Conservation (phyloP, 2,329 filamentous ascomycete species). For the Ceratocystis cacaofunesta region DNA sequence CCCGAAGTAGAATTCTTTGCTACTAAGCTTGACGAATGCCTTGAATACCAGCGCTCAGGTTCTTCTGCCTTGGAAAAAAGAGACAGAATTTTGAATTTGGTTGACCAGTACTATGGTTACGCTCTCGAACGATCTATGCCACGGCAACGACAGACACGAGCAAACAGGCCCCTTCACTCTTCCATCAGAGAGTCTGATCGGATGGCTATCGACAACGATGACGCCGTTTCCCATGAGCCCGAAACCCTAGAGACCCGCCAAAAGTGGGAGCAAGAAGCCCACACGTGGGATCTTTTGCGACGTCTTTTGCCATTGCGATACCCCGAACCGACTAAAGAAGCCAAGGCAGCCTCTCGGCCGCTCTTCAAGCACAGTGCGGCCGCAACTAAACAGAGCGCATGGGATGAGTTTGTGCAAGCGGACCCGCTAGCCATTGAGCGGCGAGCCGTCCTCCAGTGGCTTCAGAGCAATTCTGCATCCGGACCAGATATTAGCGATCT, state of each 20-base stretch:
- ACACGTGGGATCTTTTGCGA: conserved; percentile 78
- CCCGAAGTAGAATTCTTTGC: conserved; percentile 81
- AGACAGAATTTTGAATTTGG: conserved; percentile 52
- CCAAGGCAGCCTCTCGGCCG: conserved; percentile 9
- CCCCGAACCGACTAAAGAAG: conserved; percentile 22
- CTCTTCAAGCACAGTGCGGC: conserved; percentile 7
- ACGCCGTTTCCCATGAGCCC: conserved; percentile 21
- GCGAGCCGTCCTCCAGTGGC: conserved; percentile 67
- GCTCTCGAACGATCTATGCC: conserved; percentile 31
- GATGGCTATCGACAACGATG: conserved; percentile 42
- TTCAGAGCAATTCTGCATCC: conserved; percentile 59
- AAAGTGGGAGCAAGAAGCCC: conserved; percentile 65
- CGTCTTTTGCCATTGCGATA: conserved; percentile 60
- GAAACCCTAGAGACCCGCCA: conserved; percentile 21
- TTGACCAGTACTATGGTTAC: conserved; percentile 48
- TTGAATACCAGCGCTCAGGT: conserved; percentile 27
- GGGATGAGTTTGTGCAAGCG: conserved; percentile 55
- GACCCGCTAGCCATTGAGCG: conserved; percentile 65
- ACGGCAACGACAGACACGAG: conserved; percentile 1
- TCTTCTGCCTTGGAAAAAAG: conserved; percentile 36
- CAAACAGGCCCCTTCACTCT: conserved; percentile 25
- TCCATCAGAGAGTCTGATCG: conserved; percentile 9
- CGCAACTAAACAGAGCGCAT: conserved; percentile 14
- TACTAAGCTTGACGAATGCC: conserved; percentile 63
- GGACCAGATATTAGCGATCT: conserved; percentile 60